Base-by-base conservation (phyloP, 345 rosid genomes). In the Dovyalis caffra region DNA sequence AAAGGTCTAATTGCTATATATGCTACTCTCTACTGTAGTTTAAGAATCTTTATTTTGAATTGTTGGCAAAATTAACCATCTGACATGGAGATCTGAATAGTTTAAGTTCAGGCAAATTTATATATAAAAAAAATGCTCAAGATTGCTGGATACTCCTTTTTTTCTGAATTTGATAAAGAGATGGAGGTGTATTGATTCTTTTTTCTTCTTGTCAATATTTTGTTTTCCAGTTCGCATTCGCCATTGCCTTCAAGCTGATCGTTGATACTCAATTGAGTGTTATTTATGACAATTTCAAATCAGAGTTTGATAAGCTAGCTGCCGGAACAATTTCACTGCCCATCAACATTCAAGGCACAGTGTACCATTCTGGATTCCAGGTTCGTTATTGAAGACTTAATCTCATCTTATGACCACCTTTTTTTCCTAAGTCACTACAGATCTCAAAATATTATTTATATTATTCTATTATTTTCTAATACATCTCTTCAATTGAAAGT, bases 341-440 rank as follows among this genome's bases (percentile, higher is more conserved):
- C 28, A 71, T 77, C 71, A 35, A 77, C 58, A 35, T 77, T 40
- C 80, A 71, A 71, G 80, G 80, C 69, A 71, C 80, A 16, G 14
- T 4, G 1, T 71, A 77, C 37, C 66, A 64, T 57, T n/a, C 2
- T 8, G 80, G 76, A 43, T 29, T 64, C 14, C 73, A 68, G 78
- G 78, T 75, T 20, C 32, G 9, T 29, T 40, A 10, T n/a, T 21
- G 28, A 26, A 34, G 43, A 38, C 43, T 35, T 7, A 38, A 38
- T 38, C 43, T 0, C 43, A 38, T 38, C 43, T 12, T 38, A 12
- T 38, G 12, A 9, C 43, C 43, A 8, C 8, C 10, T 9, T 9
- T 7, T 37, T 37, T 9, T 12, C 43, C 43, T 12, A 38, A 3
- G 43, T 1, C n/a, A n/a, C n/a, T 38, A 38, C 43, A 38, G 43